Base-by-base conservation (phyloP, 2,329 filamentous ascomycete species). In the Diplodia mutila region DNA sequence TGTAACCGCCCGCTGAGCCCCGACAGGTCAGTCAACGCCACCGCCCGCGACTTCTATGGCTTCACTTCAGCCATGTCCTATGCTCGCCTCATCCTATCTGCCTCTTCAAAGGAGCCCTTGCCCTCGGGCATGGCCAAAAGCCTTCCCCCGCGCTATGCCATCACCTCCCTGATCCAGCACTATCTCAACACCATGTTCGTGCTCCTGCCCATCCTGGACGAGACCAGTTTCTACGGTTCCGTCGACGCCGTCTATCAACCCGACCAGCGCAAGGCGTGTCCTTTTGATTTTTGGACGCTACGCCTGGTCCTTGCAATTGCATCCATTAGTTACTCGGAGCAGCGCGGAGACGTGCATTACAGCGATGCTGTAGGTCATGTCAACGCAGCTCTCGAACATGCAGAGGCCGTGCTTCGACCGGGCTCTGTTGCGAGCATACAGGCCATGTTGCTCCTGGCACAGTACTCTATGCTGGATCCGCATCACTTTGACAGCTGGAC, bases 401-500 rank as follows among this genome's bases (percentile, higher is more conserved):
- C 93, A 0, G 93, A 97, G 74, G 86, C 89, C 57, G 94, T 97
- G 9, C 84, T 99, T 27, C 90, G 90, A 72, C 94, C 94, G 0
- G 94, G 94, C 23, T 92, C 93, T 66, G 87, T 93, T 27, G 87
- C 87, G 1, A 94, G 95, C 72, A 93, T 98, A 18, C 94, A 97
- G 77, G 93, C 93, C 0, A 84, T 98, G 25, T 80, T 97, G 2
- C 84, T 98, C 2, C 86, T 98, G 64, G 93, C 93, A 0, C 89
- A 97, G 73, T 98, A 97, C 77, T 90, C 94, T 3, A 91, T 95
- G 82, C 84, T 97, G 61, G 94, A 98, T 73, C 94, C 94, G 2
- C 87, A 90, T 51, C 93, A 96, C 75, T 97, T 97, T 74, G 93
- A 97, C 74, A 93, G 91, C 73, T 98, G 95, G 94, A 94, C 95